Evolutionary conservation across 2,329 filamentous ascomycete genomes (phyloP).

Genomic region (Diplodia scrobiculata): DNA sequence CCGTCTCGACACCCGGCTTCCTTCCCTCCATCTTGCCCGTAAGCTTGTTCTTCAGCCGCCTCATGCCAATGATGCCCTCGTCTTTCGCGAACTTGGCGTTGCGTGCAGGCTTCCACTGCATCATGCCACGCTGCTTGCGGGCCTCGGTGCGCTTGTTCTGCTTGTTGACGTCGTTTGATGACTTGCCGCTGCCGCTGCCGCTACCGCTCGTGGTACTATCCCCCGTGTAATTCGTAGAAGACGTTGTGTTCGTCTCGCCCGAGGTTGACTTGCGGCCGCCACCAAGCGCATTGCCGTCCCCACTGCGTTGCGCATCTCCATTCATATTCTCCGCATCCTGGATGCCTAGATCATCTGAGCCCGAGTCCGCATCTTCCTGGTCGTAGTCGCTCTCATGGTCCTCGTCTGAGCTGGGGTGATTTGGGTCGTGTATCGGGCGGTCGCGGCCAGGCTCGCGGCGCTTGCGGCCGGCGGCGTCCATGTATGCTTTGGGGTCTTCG

Average conservation of each 20-base stretch:
- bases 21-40: conserved; percentile 72
- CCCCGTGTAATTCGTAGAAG: conserved; percentile 29
- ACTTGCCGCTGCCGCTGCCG: conserved; percentile 29
- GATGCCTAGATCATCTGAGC: conserved; percentile 59
- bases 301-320: conserved; percentile 34
- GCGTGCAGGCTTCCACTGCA: conserved; percentile 92
- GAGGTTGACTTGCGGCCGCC: conserved; percentile 33
- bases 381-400: conserved; percentile 47
- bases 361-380: conserved; percentile 45
- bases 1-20: conserved; percentile 83
- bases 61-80: conserved; percentile 76
- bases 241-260: conserved; percentile 32
- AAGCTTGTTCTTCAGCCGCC: conserved; percentile 74
- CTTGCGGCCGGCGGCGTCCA: conserved; percentile 57
- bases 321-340: conserved; percentile 54
- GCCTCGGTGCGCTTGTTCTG: conserved; percentile 72
- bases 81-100: conserved; percentile 86
- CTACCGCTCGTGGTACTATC: conserved; percentile 30
- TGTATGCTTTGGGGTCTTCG: conserved; percentile 66
- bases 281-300: conserved; percentile 33
- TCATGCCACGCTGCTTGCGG: conserved; percentile 82
- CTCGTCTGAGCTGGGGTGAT: conserved; percentile 51
- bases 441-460: conserved; percentile 60
- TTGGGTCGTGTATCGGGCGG: conserved; percentile 55
- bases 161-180: conserved; percentile 61